Base-by-base conservation (phyloP, 345 rosid genomes). In the Turnera subulata region DNA sequence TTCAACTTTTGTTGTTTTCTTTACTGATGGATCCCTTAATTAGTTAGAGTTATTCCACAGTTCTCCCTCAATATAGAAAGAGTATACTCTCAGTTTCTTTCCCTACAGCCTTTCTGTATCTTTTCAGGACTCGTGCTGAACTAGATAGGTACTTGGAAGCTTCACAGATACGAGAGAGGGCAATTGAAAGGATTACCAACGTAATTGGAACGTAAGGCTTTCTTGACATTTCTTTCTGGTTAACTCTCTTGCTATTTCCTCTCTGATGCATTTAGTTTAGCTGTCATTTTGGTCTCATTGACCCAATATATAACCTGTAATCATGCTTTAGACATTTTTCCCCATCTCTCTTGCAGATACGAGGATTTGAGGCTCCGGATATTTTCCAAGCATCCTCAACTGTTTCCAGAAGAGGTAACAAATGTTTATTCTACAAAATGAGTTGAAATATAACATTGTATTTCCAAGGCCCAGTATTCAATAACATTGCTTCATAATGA, bases 81-180 rank as follows among this genome's bases (percentile, higher is more conserved):
- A 73, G 75, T 76, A 63, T 78, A 65, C 77, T 81, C 81, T 81
- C 88, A 81, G 76, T 62, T 67, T 77, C 65, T 75, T 69, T 58
- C 67, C 65, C 80, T 78, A 73, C 73, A 86, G 75, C 64, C 47
- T 75, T 67, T 80, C 53, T 67, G 35, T 75, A 43, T 73, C 72
- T 35, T 76, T 80, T 78, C 89, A 91, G 96, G 98, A 86, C 98
- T 22, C 87, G 88, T n/a, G 69, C 78, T 15, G 92, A 91, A 51
- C 89, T 92, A 71, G 98, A 92, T 71, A 82, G 83, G 84, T 92
- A 89, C 66, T 64, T 92, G 71, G 98, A 92, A 82, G 97, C 98
- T 61, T 92, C 97, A 4, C 95, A 84, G 73, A 86, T 89, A 51
- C 82, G 97, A 67, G 84, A 84, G 65, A 89, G 93, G 23, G 97